Evolutionary conservation across 768 basidiomycete genomes (phyloP), one percentile per base, ranked within the genome.

Genomic region (Mycena galericulata): DNA sequence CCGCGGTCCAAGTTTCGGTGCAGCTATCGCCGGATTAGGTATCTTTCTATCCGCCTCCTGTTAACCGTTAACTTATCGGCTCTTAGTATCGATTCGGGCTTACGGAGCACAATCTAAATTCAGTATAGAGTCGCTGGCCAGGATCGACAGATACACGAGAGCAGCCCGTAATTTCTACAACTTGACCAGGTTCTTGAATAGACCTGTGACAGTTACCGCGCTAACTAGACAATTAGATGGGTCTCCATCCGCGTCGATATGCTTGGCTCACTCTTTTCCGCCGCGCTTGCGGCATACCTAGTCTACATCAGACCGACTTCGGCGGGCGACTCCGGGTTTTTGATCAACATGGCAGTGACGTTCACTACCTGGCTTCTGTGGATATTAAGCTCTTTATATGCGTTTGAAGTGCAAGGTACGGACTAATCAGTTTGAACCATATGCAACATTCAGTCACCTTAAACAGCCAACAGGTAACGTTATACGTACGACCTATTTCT

Each of bases 31-130:
- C 5, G 68, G 91, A 12, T 71, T 90, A 38, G 76, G 84, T 84
- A 62, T 29, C 38, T 27, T 36, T 22, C 11, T 11, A n/a, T 22
- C 51, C 18, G 29, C n/a, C 22, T 20, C 17, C 40, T 9, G 34
- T 18, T 17, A 47, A 29, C 15, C 24, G 6, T 22, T 51, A 68
- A 41, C 45, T 22, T 40, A n/a, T 5, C n/a, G n/a, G n/a, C n/a
- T n/a, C n/a, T n/a, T 32, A 87, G 86, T 77, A 18, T 86, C 90
- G 8, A 88, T 93, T 57, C 83, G 91, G 20, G 92, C 92, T 0
- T 93, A 89, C 73, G 87, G 88, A 4, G 88, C 87, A 10, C 83
- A 91, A 75, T 75, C 78, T 30, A 55, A 75, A 2, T 90, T 84
- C 78, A 84, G 74, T 68, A 60, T 62, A 45, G 83, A 88, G 69